Evolutionary conservation across 106 monocot genomes (phyloP).

Genomic region (Dioscorea alata): DNA sequence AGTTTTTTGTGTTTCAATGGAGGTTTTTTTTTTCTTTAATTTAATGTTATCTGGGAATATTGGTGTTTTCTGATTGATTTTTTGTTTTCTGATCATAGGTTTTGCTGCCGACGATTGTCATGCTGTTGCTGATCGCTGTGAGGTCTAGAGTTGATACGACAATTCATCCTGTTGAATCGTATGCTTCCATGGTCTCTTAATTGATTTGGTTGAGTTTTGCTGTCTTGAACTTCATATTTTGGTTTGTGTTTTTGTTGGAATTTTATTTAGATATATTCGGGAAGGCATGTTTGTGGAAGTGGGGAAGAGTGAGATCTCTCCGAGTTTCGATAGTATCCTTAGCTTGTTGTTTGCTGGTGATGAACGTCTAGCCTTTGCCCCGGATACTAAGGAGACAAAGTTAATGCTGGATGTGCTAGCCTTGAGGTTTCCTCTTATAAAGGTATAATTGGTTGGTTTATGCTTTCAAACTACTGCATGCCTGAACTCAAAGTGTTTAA

Average conservation of each 20-base stretch:
- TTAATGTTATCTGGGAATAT: neutral
- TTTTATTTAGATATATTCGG: conserved; percentile 46
- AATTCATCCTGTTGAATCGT: conserved; percentile 81
- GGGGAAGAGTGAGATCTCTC: conserved; percentile 69
- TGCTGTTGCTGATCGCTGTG: conserved; percentile 69
- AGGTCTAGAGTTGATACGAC: conserved; percentile 63
- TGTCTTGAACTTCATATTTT: neutral
- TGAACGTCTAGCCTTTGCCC: conserved; percentile 69
- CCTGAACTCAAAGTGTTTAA: neutral
- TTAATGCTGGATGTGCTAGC: conserved; percentile 57
- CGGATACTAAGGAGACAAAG: conserved; percentile 45
- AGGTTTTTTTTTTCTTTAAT: neutral
- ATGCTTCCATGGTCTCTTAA: neutral
- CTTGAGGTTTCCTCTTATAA: conserved; percentile 58
- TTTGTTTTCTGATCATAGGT: conserved; percentile 25
- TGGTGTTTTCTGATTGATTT: neutral
- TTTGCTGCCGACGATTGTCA: conserved; percentile 72
- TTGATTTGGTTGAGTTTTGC: neutral
- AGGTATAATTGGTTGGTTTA: conserved; percentile 26
- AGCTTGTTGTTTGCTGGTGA: conserved; percentile 24
- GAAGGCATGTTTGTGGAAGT: conserved; percentile 78
- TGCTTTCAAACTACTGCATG: no score
- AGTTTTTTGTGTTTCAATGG: neutral
- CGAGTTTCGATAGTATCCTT: conserved; percentile 55
- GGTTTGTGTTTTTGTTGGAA: neutral